Evolutionary conservation across 495 filamentous ascomycete species (phyloP).

Genomic region (Aspergillus haitiensis): DNA sequence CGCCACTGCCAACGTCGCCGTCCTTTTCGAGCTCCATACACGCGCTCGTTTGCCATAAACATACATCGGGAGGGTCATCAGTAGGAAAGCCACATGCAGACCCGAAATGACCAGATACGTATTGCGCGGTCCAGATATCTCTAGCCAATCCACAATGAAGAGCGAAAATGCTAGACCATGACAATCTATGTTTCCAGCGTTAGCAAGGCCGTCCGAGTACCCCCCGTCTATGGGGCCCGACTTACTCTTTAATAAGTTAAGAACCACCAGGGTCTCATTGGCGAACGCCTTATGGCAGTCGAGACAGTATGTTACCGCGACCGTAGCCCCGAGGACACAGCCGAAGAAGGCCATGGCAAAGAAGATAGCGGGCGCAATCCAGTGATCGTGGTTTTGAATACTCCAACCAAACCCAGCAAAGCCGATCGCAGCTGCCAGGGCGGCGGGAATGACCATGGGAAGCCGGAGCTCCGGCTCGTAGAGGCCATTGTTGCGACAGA

Average conservation of each 20-base stretch:
- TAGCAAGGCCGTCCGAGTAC: background rate
- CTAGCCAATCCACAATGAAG: slow-evolving; percentile 7
- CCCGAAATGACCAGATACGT: background rate
- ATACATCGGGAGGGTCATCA: slow-evolving; percentile 1
- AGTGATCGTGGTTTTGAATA: slow-evolving; percentile 3
- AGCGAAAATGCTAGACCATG: slow-evolving; percentile 9
- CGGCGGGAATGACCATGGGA: background rate
- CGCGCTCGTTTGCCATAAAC: slow-evolving; percentile 1
- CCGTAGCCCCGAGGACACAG: slow-evolving; percentile 10
- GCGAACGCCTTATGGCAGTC: slow-evolving; percentile 10
- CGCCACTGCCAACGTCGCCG: background rate
- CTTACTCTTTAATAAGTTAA: slow-evolving; percentile 15
- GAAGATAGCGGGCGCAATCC: slow-evolving; percentile 7
- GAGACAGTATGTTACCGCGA: slow-evolving; percentile 8
- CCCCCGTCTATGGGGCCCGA: background rate
- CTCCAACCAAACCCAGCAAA: slow-evolving; percentile 13
- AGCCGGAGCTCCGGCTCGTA: slow-evolving; percentile 15
- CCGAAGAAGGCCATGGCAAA: slow-evolving; percentile 9
- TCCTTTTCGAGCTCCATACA: background rate
- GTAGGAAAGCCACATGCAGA: background rate
- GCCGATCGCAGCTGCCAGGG: background rate
- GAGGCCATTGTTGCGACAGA: slow-evolving; percentile 4
- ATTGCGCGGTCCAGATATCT: slow-evolving; percentile 6
- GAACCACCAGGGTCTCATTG: slow-evolving; percentile 9
- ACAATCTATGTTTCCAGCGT: background rate